Percentiles rank a stretch among this genome's conserved stretches.
Conservation (phyloP, 2,329 filamentous ascomycete genomes). For the Hawksworthiomyces lignivorus region DNA sequence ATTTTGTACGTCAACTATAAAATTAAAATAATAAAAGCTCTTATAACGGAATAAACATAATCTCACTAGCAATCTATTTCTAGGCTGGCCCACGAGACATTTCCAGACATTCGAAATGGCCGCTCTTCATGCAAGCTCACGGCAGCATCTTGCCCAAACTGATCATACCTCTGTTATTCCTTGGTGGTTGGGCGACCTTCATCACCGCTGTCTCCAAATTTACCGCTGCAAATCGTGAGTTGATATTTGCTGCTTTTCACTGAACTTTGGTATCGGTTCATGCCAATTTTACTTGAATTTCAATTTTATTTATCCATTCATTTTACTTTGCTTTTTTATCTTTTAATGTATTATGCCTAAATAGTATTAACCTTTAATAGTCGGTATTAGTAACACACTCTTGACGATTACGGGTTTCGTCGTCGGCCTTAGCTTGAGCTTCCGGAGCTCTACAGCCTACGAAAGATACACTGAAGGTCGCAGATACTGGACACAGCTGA, state of each 20-base stretch:
- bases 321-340: too few species aligned
- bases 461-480: slow-evolving; percentile 53
- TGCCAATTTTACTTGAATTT: too few species aligned
- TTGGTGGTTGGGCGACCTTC: slow-evolving; percentile 58
- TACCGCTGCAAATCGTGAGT: slow-evolving; percentile 20
- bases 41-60: too few species aligned
- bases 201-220: slow-evolving; percentile 39
- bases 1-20: too few species aligned
- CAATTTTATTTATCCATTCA: too few species aligned
- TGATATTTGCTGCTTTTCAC: too few species aligned
- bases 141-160: slow-evolving; percentile 65
- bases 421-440: slow-evolving; percentile 67
- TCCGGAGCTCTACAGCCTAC: slow-evolving; percentile 71
- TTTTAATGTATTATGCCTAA: too few species aligned
- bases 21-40: too few species aligned
- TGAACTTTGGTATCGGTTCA: too few species aligned
- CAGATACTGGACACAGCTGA: slow-evolving; percentile 50
- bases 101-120: slow-evolving; percentile 69
- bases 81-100: slow-evolving; percentile 60
- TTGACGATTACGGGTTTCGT: slow-evolving; percentile 78
- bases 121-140: slow-evolving; percentile 67
- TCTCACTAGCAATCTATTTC: too few species aligned
- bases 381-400: slow-evolving; percentile 55
- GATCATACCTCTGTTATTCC: slow-evolving; percentile 58
- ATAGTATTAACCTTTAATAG: slow-evolving; percentile 30